Percentiles rank a stretch among this genome's conserved stretches.
These are phyloP conservation scores for Trypanosoma congolense DNA, from an alignment of 208 protist genomes.

Conservation along the genomic window DNA sequence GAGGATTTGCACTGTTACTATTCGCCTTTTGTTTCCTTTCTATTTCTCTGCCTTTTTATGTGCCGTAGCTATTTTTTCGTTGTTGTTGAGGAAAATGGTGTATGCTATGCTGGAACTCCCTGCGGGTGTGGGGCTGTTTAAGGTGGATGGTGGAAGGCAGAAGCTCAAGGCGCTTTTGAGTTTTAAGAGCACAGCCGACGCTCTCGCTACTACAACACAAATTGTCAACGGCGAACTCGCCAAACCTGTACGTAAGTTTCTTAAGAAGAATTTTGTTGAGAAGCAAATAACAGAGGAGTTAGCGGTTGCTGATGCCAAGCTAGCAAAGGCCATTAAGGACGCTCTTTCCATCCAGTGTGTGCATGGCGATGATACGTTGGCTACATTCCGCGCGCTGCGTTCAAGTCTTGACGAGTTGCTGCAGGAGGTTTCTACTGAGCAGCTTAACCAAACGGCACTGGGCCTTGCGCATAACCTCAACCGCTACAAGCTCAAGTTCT, in stretches of 20 bases:
- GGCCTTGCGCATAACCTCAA: constrained; percentile 98
- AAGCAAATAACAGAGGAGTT: constrained; percentile 90
- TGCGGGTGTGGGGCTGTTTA: constrained; percentile 98
- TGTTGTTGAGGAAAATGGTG: constrained; percentile 60
- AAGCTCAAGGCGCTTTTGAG: constrained; percentile 93
- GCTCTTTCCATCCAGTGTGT: constrained; percentile 93
- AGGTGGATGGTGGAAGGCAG: constrained; percentile 90
- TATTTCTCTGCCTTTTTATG: neutral
- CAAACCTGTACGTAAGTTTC: constrained; percentile 96
- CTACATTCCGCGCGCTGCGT: constrained; percentile 95
- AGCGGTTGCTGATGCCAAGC: constrained; percentile 92
- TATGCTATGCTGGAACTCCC: constrained; percentile 98
- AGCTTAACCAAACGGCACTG: constrained; percentile 93
- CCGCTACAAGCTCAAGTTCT: constrained; percentile 99
- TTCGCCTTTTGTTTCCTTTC: neutral
- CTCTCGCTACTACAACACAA: constrained; percentile 95
- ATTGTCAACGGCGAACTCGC: constrained; percentile 95
- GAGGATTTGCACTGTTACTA: too few species aligned
- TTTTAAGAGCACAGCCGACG: constrained; percentile 95
- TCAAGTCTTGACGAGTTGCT: constrained; percentile 90
- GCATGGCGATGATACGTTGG: constrained; percentile 76
- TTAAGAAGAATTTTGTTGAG: constrained; percentile 96
- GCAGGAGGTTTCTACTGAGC: constrained; percentile 74
- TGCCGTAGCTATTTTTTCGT: neutral
- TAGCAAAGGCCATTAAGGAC: constrained; percentile 97